These are phyloP conservation scores for Gossypium raimondii DNA, from an alignment of 345 rosid species.

Conservation along the genomic window DNA sequence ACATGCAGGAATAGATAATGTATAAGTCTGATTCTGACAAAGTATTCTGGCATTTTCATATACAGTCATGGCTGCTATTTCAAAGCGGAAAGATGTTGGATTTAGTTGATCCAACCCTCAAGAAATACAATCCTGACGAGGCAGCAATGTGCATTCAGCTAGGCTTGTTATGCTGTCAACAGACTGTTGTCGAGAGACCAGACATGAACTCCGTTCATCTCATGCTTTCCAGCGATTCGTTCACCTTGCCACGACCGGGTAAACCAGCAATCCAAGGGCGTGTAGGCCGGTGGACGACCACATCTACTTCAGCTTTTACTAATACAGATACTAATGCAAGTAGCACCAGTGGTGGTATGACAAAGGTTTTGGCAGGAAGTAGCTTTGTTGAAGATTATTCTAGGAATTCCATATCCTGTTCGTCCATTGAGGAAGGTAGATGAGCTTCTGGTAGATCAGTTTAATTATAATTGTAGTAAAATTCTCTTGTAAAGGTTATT, in stretches of 20 bases:
- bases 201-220: slow-evolving; percentile 70
- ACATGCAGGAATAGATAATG: neutral
- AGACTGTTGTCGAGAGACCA: slow-evolving; percentile 52
- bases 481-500: too few species aligned
- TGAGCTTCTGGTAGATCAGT: slow-evolving; percentile 18
- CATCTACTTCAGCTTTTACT: slow-evolving; percentile 36
- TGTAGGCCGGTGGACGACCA: slow-evolving; percentile 37
- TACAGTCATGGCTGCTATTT: slow-evolving; percentile 69
- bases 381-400: slow-evolving; percentile 64
- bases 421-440: slow-evolving; percentile 82
- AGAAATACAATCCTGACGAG: slow-evolving; percentile 55
- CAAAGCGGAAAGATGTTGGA: slow-evolving; percentile 50
- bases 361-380: slow-evolving; percentile 38
- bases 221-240: slow-evolving; percentile 84
- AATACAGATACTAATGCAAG: slow-evolving; percentile 21
- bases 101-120: slow-evolving; percentile 57
- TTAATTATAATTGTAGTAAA: too few species aligned
- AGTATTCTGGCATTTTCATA: neutral
- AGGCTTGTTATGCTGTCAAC: slow-evolving; percentile 81
- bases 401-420: slow-evolving; percentile 68
- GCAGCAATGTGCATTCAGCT: slow-evolving; percentile 73
- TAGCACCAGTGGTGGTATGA: slow-evolving; percentile 30
- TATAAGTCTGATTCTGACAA: neutral
- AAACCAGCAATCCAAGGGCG: slow-evolving; percentile 78
- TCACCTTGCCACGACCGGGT: slow-evolving; percentile 63